phyloP scores from a whole-genome alignment of 108 stramenopile species.

The Skeletonema costatum region DNA sequence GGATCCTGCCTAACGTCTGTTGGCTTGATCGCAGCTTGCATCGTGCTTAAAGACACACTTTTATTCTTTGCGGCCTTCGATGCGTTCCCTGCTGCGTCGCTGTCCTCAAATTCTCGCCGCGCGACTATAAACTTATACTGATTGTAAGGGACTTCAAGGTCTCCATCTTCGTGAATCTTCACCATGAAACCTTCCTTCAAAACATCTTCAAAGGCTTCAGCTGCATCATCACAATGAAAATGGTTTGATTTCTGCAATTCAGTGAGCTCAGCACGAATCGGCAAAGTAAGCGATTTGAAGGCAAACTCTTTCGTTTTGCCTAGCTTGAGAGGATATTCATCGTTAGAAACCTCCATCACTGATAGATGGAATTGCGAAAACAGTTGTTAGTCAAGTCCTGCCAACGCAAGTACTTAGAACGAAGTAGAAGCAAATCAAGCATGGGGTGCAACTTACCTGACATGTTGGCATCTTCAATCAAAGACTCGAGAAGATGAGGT shows the following conservation, averaged over 20 bases:
- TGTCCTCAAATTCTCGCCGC: conserved; percentile 32
- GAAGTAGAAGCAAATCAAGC: no score
- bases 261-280: conserved; percentile 22
- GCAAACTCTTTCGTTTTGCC: conserved; percentile 33
- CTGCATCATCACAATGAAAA: conserved; percentile 25
- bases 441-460: neutral
- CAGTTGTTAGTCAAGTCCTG: no score
- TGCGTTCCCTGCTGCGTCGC: conserved; percentile 15
- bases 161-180: conserved; percentile 22
- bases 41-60: neutral
- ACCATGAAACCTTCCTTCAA: conserved; percentile 44
- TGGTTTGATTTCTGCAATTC: conserved; percentile 23
- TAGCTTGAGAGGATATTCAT: conserved; percentile 42
- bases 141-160: conserved; percentile 40
- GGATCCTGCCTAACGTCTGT: conserved; percentile 32
- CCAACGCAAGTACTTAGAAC: no score
- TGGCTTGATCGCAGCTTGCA: conserved; percentile 15
- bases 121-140: conserved; percentile 35
- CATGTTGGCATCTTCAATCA: conserved; percentile 36
- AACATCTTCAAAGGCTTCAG: conserved; percentile 38
- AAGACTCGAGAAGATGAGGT: conserved; percentile 34
- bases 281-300: conserved; percentile 41
- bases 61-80: neutral
- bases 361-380: no score
- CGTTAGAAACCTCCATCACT: conserved; percentile 22